Evolutionary conservation across 768 basidiomycete genomes (phyloP), one percentile per base, ranked within the genome.

Genomic region (Tylopilus subfusipes): DNA sequence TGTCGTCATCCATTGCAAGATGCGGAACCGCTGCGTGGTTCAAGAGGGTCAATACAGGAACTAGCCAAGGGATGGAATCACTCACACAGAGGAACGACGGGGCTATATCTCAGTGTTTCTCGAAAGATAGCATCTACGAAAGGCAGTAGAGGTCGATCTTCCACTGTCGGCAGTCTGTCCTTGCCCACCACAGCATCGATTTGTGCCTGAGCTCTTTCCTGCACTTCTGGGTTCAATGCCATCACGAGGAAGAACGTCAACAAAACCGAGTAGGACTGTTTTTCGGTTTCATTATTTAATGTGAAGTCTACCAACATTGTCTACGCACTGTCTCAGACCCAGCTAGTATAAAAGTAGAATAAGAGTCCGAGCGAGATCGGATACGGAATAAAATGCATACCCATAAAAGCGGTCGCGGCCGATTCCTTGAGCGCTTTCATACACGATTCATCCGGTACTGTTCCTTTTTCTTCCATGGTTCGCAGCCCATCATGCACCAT

Each of bases 111-210:
- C 18, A 25, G 3, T 21, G 30, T 61, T 54, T 55, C 54, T 6
- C 48, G 38, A 29, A 39, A 5, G 18, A 49, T 49, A 2, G 48
- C 48, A 21, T 49, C 48, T 29, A 49, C 10, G n/a, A 29, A 39
- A 22, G 48, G 48, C n/a, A 49, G 10, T n/a, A 3, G 21, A 6
- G 36, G 48, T 21, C 48, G 48, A 30, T 49, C 48, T 9, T 40
- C 27, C 13, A 49, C 27, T 12, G 25, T 30, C 13, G 48, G 48
- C 13, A 49, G 21, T 10, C 38, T 39, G 6, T 9, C 22, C 5
- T 22, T 50, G 5, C 60, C 55, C 0, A 57, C 40, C 1, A 62
- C 47, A 2, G 19, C 24, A 24, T 61, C 55, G 0, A 61, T 61
- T 14, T 61, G 45, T 5, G 36, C 42, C 25, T 61, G 60, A 0